phyloP scores from a whole-genome alignment of 202 grass and related monocot species.

The Bolboschoenoplectus hybrid region DNA sequence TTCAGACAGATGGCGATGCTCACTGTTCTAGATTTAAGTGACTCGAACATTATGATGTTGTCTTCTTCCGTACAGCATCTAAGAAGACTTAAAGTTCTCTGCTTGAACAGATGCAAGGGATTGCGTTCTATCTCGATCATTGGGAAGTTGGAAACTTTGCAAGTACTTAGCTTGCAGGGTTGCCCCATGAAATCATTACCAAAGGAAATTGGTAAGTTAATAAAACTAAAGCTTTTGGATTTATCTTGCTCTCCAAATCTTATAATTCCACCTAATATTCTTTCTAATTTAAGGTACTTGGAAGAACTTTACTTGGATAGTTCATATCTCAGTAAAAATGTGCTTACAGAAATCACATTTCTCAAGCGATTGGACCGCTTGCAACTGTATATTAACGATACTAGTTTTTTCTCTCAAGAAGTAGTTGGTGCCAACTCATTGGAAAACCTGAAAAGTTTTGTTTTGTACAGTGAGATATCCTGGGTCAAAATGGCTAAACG shows the following conservation, averaged over 20 bases:
- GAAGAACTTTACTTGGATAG: constrained; percentile 35
- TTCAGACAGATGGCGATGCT: constrained; percentile 23
- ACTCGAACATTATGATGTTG: constrained; percentile 10
- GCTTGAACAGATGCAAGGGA: constrained; percentile 14
- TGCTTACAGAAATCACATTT: constrained; percentile 22
- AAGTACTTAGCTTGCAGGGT: constrained; percentile 19
- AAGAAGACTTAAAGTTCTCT: not conserved
- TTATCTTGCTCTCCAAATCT: constrained; percentile 14
- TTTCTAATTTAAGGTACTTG: constrained; percentile 29
- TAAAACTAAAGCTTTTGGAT: constrained; percentile 41
- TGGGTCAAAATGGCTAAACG: not conserved
- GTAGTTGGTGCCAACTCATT: not conserved
- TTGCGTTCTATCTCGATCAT: not conserved
- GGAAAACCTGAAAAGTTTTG: constrained; percentile 8
- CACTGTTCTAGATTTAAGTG: constrained; percentile 35
- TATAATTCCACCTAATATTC: not conserved
- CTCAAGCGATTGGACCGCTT: constrained; percentile 14
- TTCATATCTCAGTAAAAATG: not conserved
- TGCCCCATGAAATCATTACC: constrained; percentile 9
- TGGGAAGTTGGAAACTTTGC: constrained; percentile 11
- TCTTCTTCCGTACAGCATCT: constrained; percentile 21
- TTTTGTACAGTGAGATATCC: constrained; percentile 23
- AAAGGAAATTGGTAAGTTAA: not conserved
- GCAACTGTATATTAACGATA: constrained; percentile 34
- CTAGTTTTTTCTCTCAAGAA: not conserved